These are phyloP conservation scores for Solanum sejunctum DNA, from an alignment of 257 asterid species.

Conservation along the genomic window DNA sequence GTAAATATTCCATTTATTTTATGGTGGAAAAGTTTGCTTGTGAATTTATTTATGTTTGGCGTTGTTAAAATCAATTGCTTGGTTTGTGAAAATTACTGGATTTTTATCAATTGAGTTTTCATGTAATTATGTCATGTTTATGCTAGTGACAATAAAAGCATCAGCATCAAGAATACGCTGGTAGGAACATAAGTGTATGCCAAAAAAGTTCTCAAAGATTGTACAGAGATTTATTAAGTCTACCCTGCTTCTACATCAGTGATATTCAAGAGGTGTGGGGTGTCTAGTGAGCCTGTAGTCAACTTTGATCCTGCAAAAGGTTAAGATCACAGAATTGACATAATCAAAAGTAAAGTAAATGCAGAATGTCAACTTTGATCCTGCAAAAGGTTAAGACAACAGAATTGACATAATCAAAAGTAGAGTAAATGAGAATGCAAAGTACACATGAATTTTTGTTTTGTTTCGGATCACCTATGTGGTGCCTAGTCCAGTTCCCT, in stretches of 20 bases:
- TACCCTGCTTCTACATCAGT: not conserved
- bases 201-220: not conserved
- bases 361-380: not conserved
- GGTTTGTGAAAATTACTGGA: not conserved
- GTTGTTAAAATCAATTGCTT: not conserved
- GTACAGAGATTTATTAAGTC: not conserved
- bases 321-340: not conserved
- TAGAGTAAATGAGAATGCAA: not conserved
- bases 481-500: not conserved
- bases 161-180: not conserved
- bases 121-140: not conserved
- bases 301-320: not conserved
- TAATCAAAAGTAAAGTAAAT: not conserved
- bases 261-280: not conserved
- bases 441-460: not conserved
- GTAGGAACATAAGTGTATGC: not conserved
- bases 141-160: not conserved
- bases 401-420: not conserved
- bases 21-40: not conserved
- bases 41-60: not conserved
- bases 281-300: not conserved
- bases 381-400: not conserved
- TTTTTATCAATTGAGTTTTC: not conserved
- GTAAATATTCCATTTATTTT: constrained; percentile 12
- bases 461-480: not conserved